Conservation (phyloP, 495 filamentous ascomycete species). For the Parathielavia hyrcaniae region DNA sequence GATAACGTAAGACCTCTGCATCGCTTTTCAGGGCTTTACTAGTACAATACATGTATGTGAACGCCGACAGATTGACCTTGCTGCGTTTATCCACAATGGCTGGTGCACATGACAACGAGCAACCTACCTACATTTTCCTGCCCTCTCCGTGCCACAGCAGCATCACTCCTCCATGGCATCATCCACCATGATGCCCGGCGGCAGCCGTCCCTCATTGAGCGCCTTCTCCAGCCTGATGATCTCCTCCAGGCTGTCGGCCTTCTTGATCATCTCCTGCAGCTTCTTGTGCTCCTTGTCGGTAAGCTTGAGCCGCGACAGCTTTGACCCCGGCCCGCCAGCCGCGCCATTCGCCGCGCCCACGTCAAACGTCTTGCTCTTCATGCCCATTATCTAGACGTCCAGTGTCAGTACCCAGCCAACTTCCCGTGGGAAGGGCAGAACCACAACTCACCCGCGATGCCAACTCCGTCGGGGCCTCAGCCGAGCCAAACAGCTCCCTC, state of each 20-base stretch:
- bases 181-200: conserved; percentile 54
- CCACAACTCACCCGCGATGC: conserved; percentile 49
- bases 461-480: conserved; percentile 66
- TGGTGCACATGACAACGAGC: background rate
- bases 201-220: conserved; percentile 78
- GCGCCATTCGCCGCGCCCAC: conserved; percentile 41
- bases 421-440: too few relatives aligned
- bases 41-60: background rate
- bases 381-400: conserved; percentile 63
- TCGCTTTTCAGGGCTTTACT: background rate
- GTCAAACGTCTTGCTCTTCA: conserved; percentile 80
- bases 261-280: conserved; percentile 47
- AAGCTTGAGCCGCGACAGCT: conserved; percentile 56
- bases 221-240: conserved; percentile 77
- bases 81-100: background rate
- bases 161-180: conserved; percentile 53
- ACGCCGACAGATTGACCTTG: background rate
- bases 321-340: conserved; percentile 44
- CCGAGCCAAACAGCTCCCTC: conserved; percentile 72
- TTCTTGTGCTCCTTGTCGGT: conserved; percentile 75
- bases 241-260: conserved; percentile 80
- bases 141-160: background rate
- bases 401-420: background rate
- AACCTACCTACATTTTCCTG: background rate
- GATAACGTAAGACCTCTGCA: background rate